phyloP scores from a whole-genome alignment of 2,329 filamentous ascomycete genomes.

The Fusarium mundagurra region DNA sequence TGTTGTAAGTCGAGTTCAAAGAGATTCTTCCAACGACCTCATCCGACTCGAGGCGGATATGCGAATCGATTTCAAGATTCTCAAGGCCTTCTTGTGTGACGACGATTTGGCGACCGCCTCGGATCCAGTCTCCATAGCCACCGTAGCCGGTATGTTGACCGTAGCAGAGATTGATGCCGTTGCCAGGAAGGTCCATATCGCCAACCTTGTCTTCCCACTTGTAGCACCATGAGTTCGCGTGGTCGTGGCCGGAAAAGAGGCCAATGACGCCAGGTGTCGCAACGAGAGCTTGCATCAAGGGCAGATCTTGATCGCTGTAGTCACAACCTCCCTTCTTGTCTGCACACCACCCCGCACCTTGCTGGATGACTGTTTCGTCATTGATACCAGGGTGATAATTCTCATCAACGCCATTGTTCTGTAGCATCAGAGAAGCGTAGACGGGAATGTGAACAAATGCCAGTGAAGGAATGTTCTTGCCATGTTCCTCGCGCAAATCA shows the following conservation, averaged over 20 bases:
- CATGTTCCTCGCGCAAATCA: constrained; percentile 42
- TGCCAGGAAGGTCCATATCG: constrained; percentile 57
- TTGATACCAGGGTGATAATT: constrained; percentile 58
- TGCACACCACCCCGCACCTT: constrained; percentile 56
- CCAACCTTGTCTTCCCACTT: constrained; percentile 59
- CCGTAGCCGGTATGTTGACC: constrained; percentile 76
- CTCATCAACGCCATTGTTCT: constrained; percentile 46
- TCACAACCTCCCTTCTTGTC: constrained; percentile 51
- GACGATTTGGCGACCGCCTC: constrained; percentile 68
- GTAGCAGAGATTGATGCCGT: constrained; percentile 63
- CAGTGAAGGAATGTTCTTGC: constrained; percentile 54
- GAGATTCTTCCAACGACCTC: constrained; percentile 60
- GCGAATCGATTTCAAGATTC: constrained; percentile 61
- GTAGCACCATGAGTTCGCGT: constrained; percentile 69
- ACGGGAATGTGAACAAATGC: constrained; percentile 61
- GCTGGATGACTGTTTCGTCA: constrained; percentile 54
- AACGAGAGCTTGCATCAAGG: constrained; percentile 71
- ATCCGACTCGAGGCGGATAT: constrained; percentile 69
- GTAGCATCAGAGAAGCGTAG: constrained; percentile 42
- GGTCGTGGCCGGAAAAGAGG: constrained; percentile 74
- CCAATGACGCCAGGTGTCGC: constrained; percentile 64
- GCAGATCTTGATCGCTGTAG: constrained; percentile 62
- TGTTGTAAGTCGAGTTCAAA: constrained; percentile 69
- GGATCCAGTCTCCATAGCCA: constrained; percentile 72
- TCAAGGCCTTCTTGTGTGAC: constrained; percentile 55